Evolutionary conservation across 306 rosid species (phyloP), one percentile per base, ranked within the genome.

Genomic region (Herpetospermum pedunculosum): DNA sequence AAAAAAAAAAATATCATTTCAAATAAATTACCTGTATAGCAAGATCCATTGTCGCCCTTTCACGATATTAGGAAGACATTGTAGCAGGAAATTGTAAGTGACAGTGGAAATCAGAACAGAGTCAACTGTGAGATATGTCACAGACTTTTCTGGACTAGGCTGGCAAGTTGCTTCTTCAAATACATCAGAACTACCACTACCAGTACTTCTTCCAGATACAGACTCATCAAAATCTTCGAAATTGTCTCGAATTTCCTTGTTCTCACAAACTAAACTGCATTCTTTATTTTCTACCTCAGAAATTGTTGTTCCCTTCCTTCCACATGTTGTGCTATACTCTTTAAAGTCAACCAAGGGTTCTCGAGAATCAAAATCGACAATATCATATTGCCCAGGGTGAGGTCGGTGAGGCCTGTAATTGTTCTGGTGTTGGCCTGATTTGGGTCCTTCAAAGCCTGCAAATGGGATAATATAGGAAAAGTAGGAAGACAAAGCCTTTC

Each of bases 21-120:
- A 50, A 70, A 62, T 72, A 83, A 77, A 40, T 67, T 84, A 91
- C 99, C 99, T 94, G 79, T 94, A 94, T 62, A 94, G 77, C 82
- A 91, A 77, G 72, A 82, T 87, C 99, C 99, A 94, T 72, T 85
- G 88, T 77, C 96, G 77, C 43, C 99, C 99, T 77, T 87, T 94
- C 65, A 94, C 99, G n/a, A 94, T 94, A 79, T 94, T 94, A 58
- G 99, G 99, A 80, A 94, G 89, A 63, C 88, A 89, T 11, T 88
- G 84, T 79, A 76, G 81, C 52, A 94, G 83, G 80, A 94, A 94
- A 37, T 88, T 95, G 65, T 79, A 86, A 78, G 89, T 80, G 35
- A 87, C 86, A 0, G 88, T 57, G 48, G 95, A 86, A 76, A 94
- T 87, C 47, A 94, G 87, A 71, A 70, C 83, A 29, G 99, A 94